Evolutionary conservation across 768 basidiomycete species (phyloP), one percentile per base, ranked within the genome.

Genomic region (Pleurotus tuoliensis): DNA sequence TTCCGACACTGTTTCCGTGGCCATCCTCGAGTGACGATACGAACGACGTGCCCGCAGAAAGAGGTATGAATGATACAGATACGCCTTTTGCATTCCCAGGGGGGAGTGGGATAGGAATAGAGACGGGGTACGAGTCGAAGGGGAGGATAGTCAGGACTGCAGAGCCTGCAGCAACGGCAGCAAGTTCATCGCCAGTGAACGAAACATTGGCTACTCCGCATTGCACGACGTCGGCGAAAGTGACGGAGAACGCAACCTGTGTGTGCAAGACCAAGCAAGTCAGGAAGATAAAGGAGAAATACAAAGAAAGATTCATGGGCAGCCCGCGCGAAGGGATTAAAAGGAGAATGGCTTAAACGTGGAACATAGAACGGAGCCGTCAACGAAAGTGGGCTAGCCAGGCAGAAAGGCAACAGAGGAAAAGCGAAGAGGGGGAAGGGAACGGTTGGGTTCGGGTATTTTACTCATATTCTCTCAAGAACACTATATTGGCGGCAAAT

Each of bases 21-120:
- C 67, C 66, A 63, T 82, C 77, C 57, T 83, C 78, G 24, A 87
- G 73, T 9, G 82, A 80, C 5, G 83, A 81, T 41, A 88, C 62
- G 57, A 86, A 84, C 12, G 66, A 64, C 6, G 80, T 76, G 24
- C 75, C 77, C 1, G 75, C 78, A 2, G 74, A 58, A 16, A 84
- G 69, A 4, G 84, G 84, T 1, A 86, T 69, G 62, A 80, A 81
- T 4, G 78, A 73, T 50, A 84, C 69, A 27, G 25, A 37, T 13
- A 79, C 71, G 1, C 80, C 80, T 8, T 71, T 70, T 12, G 69
- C 66, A 51, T 76, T 68, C 20, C 69, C 66, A 13, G 66, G 58
- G 47, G 70, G 64, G 46, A 70, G 63, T 11, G 76, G 72, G 38
- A 86, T 71, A 22, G 76, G 69, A 52, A 86, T 73, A 41, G 70